Base-by-base conservation (phyloP, 805 yeast species). In the Ascoidea rubescens region DNA sequence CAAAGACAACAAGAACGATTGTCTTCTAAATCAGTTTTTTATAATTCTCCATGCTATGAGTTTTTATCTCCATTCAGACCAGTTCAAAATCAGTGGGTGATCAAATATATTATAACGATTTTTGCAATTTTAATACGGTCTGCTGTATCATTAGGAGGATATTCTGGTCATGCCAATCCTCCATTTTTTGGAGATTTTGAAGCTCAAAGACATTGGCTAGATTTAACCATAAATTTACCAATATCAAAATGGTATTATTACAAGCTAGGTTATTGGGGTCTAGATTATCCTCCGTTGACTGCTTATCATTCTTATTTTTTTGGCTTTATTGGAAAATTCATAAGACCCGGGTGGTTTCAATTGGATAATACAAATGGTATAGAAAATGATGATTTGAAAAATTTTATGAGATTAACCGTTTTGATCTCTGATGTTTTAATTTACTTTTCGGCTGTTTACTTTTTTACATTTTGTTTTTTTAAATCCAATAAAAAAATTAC, bases 191-290 rank as follows among this genome's bases (percentile, higher is more conserved):
- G 99, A 5, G 99, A 93, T 64, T 91, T 93, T 62, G 99, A 93
- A 65, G 98, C 98, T 0, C 99, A 93, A 65, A 77, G 99, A 58
- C 99, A 91, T 65, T 93, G 99, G 99, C 75, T 93, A 78, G 99
- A 93, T 64, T 71, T 91, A 51, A 91, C 98, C 0, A 79, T 73
- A 45, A 79, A 81, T 58, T 64, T 90, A 49, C 93, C 96, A 0
- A 66, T 87, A 0, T 65, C 69, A 0, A 59, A 84, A 56, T 93
- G 99, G 99, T 93, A 93, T 63, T 86, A 75, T 69, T 88, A 80
- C 65, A 96, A 93, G 63, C 71, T 89, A 48, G 80, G 81, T 58
- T 89, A 91, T 69, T 93, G 99, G 98, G 96, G 98, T 0, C 72
- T 93, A 43, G 99, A 93, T 66, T 93, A 93, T 65, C 99, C 99